phyloP scores from a whole-genome alignment of 352 stramenopile genomes.

The Pythium coloratum region DNA sequence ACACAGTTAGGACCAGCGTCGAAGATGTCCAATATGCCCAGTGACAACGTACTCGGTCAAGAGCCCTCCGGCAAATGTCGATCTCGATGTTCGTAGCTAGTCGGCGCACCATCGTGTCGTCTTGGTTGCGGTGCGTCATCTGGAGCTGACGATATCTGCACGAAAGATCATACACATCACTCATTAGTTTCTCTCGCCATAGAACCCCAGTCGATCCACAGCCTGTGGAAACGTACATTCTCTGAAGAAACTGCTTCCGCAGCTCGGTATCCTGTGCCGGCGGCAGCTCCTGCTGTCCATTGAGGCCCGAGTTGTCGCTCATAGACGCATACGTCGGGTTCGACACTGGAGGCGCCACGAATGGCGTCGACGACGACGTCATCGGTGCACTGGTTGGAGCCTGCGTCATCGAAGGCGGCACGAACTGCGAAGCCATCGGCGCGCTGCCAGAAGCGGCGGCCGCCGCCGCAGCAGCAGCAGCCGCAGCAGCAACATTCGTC shows the following conservation, averaged over 20 bases:
- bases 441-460: not conserved
- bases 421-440: not conserved
- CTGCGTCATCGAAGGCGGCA: not conserved
- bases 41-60: constrained; percentile 34
- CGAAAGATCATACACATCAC: not conserved
- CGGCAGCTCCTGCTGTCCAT: constrained; percentile 24
- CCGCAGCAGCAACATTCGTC: not conserved
- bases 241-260: constrained; percentile 43
- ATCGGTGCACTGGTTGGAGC: not conserved
- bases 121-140: constrained; percentile 54
- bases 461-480: not conserved
- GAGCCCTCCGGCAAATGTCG: constrained; percentile 50
- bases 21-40: no score
- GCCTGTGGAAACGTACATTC: constrained; percentile 33
- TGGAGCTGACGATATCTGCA: constrained; percentile 69
- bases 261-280: constrained; percentile 39
- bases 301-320: constrained; percentile 10
- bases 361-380: not conserved
- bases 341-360: not conserved
- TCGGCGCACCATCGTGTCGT: constrained; percentile 48
- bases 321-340: constrained; percentile 12
- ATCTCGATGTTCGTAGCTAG: constrained; percentile 73
- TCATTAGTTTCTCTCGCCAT: not conserved
- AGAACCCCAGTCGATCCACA: no score
- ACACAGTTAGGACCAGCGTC: not conserved